Evolutionary conservation across 805 yeast genomes (phyloP), one percentile per base, ranked within the genome.

Genomic region (Candida coleopterorum): DNA sequence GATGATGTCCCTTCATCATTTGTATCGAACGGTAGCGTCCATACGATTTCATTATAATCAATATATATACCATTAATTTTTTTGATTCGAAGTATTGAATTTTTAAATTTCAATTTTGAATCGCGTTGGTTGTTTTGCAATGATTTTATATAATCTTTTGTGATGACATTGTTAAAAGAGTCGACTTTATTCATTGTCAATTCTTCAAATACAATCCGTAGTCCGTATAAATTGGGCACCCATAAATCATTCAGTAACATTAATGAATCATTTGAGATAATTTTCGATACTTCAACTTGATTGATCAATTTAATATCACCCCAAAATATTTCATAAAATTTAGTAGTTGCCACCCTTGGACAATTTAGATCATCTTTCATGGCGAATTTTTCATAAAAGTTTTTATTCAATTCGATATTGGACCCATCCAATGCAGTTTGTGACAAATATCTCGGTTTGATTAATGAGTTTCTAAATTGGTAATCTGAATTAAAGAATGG

Each of bases 141-240:
- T 14, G 35, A 18, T 8, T 39, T 34, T 2, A 63, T 39, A 37
- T 48, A 56, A 6, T 57, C 55, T 7, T 43, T 36, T 2, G 60
- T 54, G 7, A 73, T 53, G 7, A 46, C 32, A 1, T 46, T 41
- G 32, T 75, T 75, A 16, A 40, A 40, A 0, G 55, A 33, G 43
- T 78, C 81, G 11, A 75, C 41, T 1, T 50, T 38, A 0, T 72
- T 73, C 1, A 57, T 47, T 6, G 38, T 40, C 15, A 78, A 41
- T 16, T 59, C 55, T 52, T 81, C 87, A 24, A 79, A 38, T 4
- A 55, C 50, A 11, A 77, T 27, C 29, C 78, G 56, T 4, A 73
- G 43, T 2, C 79, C 70, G 8, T 56, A 52, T 2, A 76, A 43
- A 10, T 53, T 49, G 1, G 65, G 66, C 25, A 74, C 43, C 63